A percentile compares a stretch with the other conserved stretches of the same genome.
Conservation (phyloP, 1,284 basidiomycete species). For the Papiliotrema nemorosa region DNA sequence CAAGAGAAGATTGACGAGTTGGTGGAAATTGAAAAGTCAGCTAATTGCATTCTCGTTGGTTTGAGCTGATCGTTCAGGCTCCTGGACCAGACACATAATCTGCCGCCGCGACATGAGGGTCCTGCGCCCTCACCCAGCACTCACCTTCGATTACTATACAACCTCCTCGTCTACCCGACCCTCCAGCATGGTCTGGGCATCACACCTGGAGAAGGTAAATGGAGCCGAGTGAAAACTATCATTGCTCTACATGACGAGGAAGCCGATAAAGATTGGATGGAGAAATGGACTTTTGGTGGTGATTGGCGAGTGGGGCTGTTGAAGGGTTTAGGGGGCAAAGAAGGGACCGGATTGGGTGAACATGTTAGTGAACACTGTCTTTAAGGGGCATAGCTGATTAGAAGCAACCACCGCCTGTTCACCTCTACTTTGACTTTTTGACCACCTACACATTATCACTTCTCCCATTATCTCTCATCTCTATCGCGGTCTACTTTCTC, state of each 20-base stretch:
- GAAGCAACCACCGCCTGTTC: conserved; percentile 82
- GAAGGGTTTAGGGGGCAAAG: conserved; percentile 54
- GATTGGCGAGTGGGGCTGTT: conserved; percentile 58
- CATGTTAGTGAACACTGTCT: conserved; percentile 29
- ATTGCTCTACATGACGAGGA: conserved; percentile 76
- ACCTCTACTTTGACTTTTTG: conserved; percentile 89
- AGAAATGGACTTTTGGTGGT: conserved; percentile 39
- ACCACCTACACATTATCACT: conserved; percentile 75
- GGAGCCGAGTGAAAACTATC: conserved; percentile 73
- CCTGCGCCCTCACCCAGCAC: conserved; percentile 57
- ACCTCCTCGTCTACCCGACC: conserved; percentile 66
- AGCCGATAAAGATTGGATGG: conserved; percentile 52
- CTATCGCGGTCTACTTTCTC: conserved; percentile 49
- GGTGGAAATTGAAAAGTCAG: conserved; percentile 71
- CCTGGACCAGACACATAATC: conserved; percentile 44
- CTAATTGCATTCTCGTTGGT: no score
- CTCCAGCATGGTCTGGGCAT: conserved; percentile 75
- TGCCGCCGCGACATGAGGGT: conserved; percentile 62
- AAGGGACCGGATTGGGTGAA: conserved; percentile 38
- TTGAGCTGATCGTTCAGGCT: conserved; percentile 12
- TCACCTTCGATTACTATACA: conserved; percentile 68
- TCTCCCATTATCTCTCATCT: conserved; percentile 53
- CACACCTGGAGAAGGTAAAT: conserved; percentile 63
- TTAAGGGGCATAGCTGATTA: conserved; percentile 3
- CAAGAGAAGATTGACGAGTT: conserved; percentile 61